A percentile compares a stretch with the other conserved stretches of the same genome.
Evolutionary conservation across 257 asterid species (phyloP).

Genomic region (Paulownia fortunei): DNA sequence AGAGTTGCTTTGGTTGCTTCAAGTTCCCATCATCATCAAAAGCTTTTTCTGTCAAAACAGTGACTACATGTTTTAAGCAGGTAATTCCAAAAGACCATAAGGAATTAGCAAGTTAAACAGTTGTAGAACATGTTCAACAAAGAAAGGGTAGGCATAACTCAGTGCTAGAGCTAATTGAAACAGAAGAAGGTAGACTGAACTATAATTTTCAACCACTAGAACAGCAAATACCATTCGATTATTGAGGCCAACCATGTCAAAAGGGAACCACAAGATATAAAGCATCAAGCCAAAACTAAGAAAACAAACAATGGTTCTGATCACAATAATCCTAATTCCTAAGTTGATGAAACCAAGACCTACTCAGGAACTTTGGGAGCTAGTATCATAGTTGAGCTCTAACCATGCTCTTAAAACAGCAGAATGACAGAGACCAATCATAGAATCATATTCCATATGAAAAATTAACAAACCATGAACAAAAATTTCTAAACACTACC

Average conservation of each 20-base stretch:
- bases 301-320: background rate
- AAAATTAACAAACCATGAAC: background rate
- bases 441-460: background rate
- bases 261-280: background rate
- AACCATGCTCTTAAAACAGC: background rate
- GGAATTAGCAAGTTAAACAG: background rate
- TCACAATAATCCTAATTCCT: background rate
- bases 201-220: background rate
- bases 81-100: background rate
- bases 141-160: background rate
- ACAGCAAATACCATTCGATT: slow-evolving; percentile 31
- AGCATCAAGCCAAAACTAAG: background rate
- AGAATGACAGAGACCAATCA: background rate
- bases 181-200: background rate
- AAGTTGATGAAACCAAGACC: background rate
- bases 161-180: background rate
- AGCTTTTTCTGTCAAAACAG: slow-evolving; percentile 71
- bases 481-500: background rate
- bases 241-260: slow-evolving; percentile 38
- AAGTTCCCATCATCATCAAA: slow-evolving; percentile 75
- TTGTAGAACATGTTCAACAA: background rate
- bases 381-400: background rate
- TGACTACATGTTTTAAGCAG: background rate
- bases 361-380: background rate
- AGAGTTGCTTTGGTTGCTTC: slow-evolving; percentile 79